Base-by-base conservation (phyloP, 75 land plant genomes). In the Picea sitchensis region DNA sequence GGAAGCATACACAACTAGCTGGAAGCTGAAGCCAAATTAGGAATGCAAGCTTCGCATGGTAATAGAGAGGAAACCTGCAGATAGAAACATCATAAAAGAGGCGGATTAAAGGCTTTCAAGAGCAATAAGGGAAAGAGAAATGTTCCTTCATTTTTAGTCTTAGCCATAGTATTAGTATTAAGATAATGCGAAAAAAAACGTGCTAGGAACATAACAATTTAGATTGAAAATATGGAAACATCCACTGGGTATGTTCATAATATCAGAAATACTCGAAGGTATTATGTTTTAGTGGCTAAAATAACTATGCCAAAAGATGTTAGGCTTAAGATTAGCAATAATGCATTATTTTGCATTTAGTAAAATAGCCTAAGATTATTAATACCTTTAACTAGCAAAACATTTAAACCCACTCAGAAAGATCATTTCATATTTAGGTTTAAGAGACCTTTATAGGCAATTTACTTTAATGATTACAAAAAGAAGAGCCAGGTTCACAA, bases 1-100 rank as follows among this genome's bases (percentile, higher is more conserved):
- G 17, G 56, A 51, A 23, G 76, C 87, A 71, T 84, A 96, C 97
- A 79, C 84, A 82, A 79, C 61, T 67, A 17, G 89, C 51, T 75
- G 99, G 96, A 77, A 96, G 88, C 81, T 96, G 99, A 79, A 96
- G 94, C 99, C 99, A 96, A 62, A 96, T 89, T 64, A 96, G 95
- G 80, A 94, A 96, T 67, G 92, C 96, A 79, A 96, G 88, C 84
- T 96, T 96, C 59, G 86, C 73, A 80, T 94, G 93, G 62, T 96
- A 92, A 83, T 96, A 96, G 71, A 89, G n/a, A 20, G 98, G 98
- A 80, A 79, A 87, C 98, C 98, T 96, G 90, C 80, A 67, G 21
- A 78, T 4, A 31, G 20, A 32, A 67, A 0, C 15, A 31, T 4
- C 38, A 30, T 20, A n/a, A n/a, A 72, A 41, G 47, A 80, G 32